Conservation (phyloP, 2,329 filamentous ascomycete genomes). For the Epichloe glyceriae region DNA sequence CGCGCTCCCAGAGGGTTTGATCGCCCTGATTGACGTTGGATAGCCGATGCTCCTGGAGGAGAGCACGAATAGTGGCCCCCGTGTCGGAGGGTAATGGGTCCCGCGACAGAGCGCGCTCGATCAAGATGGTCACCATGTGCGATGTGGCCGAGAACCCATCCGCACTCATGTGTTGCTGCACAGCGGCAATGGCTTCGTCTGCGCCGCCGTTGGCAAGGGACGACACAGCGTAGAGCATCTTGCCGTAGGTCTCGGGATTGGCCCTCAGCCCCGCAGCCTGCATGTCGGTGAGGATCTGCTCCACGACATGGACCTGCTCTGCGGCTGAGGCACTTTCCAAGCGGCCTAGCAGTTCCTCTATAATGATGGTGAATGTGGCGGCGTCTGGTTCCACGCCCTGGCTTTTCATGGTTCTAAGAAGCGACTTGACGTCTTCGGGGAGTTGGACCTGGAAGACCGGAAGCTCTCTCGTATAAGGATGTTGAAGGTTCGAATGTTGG, state of each 20-base stretch:
- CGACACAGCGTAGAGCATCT: slow-evolving; percentile 47
- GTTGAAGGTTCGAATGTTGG: slow-evolving; percentile 52
- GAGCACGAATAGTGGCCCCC: slow-evolving; percentile 32
- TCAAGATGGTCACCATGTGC: slow-evolving; percentile 63
- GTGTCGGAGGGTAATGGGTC: slow-evolving; percentile 42
- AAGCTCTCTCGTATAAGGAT: slow-evolving; percentile 51
- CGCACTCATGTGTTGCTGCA: slow-evolving; percentile 49
- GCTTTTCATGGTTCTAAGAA: slow-evolving; percentile 47
- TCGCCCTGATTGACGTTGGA: slow-evolving; percentile 29
- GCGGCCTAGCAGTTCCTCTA: slow-evolving; percentile 42
- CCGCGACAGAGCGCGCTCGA: slow-evolving; percentile 51
- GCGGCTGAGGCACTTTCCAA: slow-evolving; percentile 26
- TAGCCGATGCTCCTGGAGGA: slow-evolving; percentile 46
- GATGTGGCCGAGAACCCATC: slow-evolving; percentile 40
- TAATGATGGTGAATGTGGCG: slow-evolving; percentile 61
- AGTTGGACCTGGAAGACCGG: slow-evolving; percentile 31
- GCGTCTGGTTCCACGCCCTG: slow-evolving; percentile 44
- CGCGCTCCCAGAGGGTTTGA: slow-evolving; percentile 55
- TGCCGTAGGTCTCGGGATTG: slow-evolving; percentile 52
- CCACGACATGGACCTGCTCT: slow-evolving; percentile 39
- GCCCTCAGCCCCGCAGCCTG: slow-evolving; percentile 41
- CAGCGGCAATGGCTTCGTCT: slow-evolving; percentile 39
- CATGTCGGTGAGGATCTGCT: slow-evolving; percentile 44
- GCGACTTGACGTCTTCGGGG: slow-evolving; percentile 32
- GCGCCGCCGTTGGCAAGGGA: slow-evolving; percentile 24